Evolutionary conservation across 2,329 filamentous ascomycete genomes (phyloP).

Genomic region (Clarireedia hainanense): DNA sequence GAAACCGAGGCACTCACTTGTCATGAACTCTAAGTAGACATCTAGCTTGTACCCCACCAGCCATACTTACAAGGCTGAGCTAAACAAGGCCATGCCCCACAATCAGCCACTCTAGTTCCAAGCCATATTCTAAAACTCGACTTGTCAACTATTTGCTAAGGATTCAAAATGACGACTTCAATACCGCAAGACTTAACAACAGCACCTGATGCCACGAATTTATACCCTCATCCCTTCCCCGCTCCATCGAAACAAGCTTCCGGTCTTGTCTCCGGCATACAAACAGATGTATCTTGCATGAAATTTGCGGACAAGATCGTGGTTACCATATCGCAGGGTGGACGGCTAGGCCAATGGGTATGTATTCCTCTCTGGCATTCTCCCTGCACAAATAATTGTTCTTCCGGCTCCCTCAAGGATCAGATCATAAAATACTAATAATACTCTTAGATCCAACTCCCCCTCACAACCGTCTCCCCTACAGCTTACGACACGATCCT

Average conservation of each 20-base stretch:
- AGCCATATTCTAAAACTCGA: too few species aligned
- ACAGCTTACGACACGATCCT: constrained; percentile 48
- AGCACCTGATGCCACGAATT: background rate
- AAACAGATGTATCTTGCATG: constrained; percentile 65
- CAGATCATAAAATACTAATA: background rate
- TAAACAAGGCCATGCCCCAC: too few species aligned
- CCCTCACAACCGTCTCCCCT: constrained; percentile 61
- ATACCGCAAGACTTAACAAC: background rate
- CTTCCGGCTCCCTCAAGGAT: background rate
- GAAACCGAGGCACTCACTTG: too few species aligned
- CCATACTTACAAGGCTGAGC: too few species aligned
- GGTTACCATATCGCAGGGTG: constrained; percentile 79
- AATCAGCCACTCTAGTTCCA: too few species aligned
- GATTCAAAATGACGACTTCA: background rate
- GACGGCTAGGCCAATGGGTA: constrained; percentile 88
- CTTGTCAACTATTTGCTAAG: too few species aligned
- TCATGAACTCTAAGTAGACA: too few species aligned
- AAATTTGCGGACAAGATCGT: constrained; percentile 87
- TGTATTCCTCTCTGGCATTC: constrained; percentile 15
- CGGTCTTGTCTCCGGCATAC: constrained; percentile 56
- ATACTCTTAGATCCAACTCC: constrained; percentile 61
- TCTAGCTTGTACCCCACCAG: too few species aligned
- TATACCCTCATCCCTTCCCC: constrained; percentile 23
- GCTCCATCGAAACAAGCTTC: constrained; percentile 33
- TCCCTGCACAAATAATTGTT: background rate